A percentile compares a stretch with the other conserved stretches of the same genome.
These are phyloP conservation scores for Kalmusia sp. DNA, from an alignment of 2,329 filamentous ascomycete species.

Conservation along the genomic window DNA sequence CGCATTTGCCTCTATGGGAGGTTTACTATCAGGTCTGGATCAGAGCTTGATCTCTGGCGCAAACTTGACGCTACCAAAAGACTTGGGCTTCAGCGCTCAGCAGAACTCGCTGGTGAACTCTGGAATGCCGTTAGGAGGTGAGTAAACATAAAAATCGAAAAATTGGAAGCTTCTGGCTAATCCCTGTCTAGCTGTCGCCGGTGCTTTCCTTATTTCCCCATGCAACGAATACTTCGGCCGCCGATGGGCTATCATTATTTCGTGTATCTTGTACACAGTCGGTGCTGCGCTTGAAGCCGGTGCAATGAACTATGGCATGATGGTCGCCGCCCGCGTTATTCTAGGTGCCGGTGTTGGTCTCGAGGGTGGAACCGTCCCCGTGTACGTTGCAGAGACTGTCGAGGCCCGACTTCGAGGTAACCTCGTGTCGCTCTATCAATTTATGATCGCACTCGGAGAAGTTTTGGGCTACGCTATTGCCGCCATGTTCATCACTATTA, in stretches of 20 bases:
- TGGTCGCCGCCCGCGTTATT: conserved; percentile 71
- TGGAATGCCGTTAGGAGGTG: conserved; percentile 70
- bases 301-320: conserved; percentile 73
- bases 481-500: conserved; percentile 74
- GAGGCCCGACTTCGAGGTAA: conserved; percentile 73
- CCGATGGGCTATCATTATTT: conserved; percentile 72
- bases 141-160: not conserved
- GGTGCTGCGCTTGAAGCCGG: conserved; percentile 74
- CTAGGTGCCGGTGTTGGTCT: conserved; percentile 75
- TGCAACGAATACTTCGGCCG: conserved; percentile 72
- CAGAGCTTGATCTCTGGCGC: conserved; percentile 77
- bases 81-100: conserved; percentile 60
- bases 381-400: conserved; percentile 77
- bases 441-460: conserved; percentile 78
- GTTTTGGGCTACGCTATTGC: conserved; percentile 76
- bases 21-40: conserved; percentile 74
- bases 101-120: conserved; percentile 73
- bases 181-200: conserved; percentile 63
- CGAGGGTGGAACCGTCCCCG: conserved; percentile 76
- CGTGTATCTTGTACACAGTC: conserved; percentile 73
- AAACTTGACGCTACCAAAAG: conserved; percentile 69
- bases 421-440: conserved; percentile 75
- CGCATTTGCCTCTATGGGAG: conserved; percentile 77
- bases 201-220: conserved; percentile 71
- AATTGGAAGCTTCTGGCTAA: conserved; percentile 8